A percentile compares a stretch with the other conserved stretches of the same genome.
Conservation (phyloP, 1,284 basidiomycete species). For the Filobasidium uniguttulatum region DNA sequence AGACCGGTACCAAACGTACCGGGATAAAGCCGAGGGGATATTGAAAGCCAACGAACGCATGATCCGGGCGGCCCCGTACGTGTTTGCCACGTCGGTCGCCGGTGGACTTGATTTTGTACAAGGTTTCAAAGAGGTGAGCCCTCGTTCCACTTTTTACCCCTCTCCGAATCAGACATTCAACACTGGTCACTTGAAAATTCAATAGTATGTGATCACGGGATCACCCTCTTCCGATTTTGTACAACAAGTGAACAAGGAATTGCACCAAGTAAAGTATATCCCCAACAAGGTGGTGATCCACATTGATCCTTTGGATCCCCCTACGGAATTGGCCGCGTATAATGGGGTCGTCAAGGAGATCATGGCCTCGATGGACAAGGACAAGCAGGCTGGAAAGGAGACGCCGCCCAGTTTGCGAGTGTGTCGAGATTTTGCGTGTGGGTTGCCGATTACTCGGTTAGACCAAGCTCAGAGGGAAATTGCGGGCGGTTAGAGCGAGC, state of each 20-base stretch:
- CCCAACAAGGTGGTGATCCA: constrained; percentile 24
- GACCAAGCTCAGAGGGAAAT: constrained; percentile 16
- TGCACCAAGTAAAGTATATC: constrained; percentile 13
- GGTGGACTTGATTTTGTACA: constrained; percentile 23
- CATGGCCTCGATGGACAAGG: constrained; percentile 13
- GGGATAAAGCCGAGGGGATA: constrained; percentile 28
- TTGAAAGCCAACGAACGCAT: constrained; percentile 19
- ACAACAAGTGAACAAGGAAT: neutral
- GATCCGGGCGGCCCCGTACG: constrained; percentile 23
- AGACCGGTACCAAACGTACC: constrained; percentile 28
- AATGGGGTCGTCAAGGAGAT: constrained; percentile 22
- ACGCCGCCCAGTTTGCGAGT: constrained; percentile 18
- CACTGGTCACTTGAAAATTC: neutral
- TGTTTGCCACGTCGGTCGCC: constrained; percentile 23
- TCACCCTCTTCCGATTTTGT: constrained; percentile 12
- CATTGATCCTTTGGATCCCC: constrained; percentile 20
- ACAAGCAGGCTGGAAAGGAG: constrained; percentile 8
- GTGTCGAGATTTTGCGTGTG: constrained; percentile 22
- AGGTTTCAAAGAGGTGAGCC: constrained; percentile 22
- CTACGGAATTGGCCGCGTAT: constrained; percentile 15
- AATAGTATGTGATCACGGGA: constrained; percentile 22
- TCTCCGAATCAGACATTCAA: too few species aligned
- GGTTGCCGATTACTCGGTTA: constrained; percentile 17
- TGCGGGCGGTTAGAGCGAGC: too few species aligned
- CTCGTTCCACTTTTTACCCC: neutral